Percentiles rank a stretch among this genome's conserved stretches.
Evolutionary conservation across 768 basidiomycete species (phyloP).

Genomic region (Leucogyrophana mollusca): DNA sequence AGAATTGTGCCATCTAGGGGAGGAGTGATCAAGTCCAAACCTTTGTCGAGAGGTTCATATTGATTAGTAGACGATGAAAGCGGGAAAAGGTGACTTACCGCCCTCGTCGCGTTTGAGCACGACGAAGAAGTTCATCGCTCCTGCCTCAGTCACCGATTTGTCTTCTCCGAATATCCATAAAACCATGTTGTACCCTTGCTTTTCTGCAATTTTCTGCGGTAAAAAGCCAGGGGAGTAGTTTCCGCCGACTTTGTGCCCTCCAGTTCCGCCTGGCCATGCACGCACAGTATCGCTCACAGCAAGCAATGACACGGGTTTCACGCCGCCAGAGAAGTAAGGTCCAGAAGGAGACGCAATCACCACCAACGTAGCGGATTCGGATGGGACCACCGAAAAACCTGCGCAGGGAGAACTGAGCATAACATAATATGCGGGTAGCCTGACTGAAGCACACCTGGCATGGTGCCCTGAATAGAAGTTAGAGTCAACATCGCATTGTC

Average conservation of each 20-base stretch:
- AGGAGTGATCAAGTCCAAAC: slow-evolving; percentile 80
- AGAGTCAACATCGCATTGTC: slow-evolving; percentile 10
- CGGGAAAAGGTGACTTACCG: slow-evolving; percentile 30
- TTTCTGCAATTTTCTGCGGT: slow-evolving; percentile 62
- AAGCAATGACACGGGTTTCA: slow-evolving; percentile 52
- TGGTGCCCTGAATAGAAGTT: too few relatives aligned
- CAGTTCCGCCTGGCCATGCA: slow-evolving; percentile 81
- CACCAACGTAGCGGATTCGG: slow-evolving; percentile 80
- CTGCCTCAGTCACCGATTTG: slow-evolving; percentile 54
- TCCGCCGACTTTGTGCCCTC: slow-evolving; percentile 58
- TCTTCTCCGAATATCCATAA: slow-evolving; percentile 75
- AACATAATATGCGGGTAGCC: neutral
- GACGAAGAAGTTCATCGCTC: slow-evolving; percentile 82
- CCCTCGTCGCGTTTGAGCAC: slow-evolving; percentile 55
- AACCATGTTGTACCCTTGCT: slow-evolving; percentile 73
- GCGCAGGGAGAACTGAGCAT: neutral
- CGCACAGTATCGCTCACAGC: slow-evolving; percentile 75
- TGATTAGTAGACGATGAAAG: neutral
- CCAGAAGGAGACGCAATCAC: slow-evolving; percentile 70
- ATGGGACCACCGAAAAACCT: slow-evolving; percentile 70
- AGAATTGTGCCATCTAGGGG: slow-evolving; percentile 90
- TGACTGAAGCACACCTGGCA: too few relatives aligned
- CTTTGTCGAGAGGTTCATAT: slow-evolving; percentile 30
- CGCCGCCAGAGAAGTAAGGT: slow-evolving; percentile 48
- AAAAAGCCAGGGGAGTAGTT: slow-evolving; percentile 64